A percentile compares a stretch with the other conserved stretches of the same genome.
Conservation (phyloP, 2,329 filamentous ascomycete species). For the Pseudogymnoascus sp. region DNA sequence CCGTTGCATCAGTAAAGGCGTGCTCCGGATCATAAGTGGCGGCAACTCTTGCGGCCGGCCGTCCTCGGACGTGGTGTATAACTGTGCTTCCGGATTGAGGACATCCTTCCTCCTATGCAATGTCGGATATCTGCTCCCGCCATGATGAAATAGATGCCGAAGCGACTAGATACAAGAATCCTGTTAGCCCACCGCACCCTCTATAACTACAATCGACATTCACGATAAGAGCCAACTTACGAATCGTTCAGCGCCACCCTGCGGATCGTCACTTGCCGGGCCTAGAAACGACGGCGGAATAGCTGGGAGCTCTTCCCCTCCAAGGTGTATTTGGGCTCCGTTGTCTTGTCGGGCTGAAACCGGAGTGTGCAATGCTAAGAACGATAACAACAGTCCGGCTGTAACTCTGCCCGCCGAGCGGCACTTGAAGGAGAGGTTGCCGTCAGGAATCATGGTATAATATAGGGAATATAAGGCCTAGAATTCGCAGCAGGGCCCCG, state of each 20-base stretch:
- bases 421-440: constrained; percentile 29
- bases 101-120: constrained; percentile 74
- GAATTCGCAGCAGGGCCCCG: neutral
- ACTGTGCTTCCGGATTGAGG: constrained; percentile 38
- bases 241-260: constrained; percentile 15
- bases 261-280: constrained; percentile 30
- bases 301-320: constrained; percentile 36
- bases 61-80: constrained; percentile 57
- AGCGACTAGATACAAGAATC: constrained; percentile 43
- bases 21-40: constrained; percentile 54
- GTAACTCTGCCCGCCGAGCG: constrained; percentile 55
- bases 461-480: neutral
- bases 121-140: constrained; percentile 66
- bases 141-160: constrained; percentile 88
- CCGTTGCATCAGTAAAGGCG: constrained; percentile 64
- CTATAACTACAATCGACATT: neutral
- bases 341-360: neutral
- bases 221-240: constrained; percentile 15
- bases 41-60: constrained; percentile 42
- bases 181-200: neutral
- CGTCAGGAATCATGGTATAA: constrained; percentile 14
- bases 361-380: constrained; percentile 51
- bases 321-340: neutral
- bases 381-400: constrained; percentile 54
- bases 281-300: constrained; percentile 37